Conservation (phyloP, 441 rosid genomes). For the Melianthus villosus region DNA sequence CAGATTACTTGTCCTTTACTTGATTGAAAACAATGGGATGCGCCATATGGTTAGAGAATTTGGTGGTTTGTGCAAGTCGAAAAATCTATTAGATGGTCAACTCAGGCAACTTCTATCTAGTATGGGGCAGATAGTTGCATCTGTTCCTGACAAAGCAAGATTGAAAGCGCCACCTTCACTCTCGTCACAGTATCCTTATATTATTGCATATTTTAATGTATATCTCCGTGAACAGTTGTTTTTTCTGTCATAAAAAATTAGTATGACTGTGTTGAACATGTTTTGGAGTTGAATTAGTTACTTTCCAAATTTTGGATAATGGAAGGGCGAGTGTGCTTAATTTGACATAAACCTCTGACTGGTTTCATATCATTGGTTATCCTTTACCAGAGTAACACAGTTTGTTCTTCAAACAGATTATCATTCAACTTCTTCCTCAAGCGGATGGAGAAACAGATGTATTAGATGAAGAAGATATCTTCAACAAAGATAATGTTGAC, state of each 20-base stretch:
- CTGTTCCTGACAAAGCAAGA: conserved; percentile 83
- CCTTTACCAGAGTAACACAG: conserved; percentile 40
- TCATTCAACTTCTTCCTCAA: conserved; percentile 43
- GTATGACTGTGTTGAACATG: conserved; percentile 2
- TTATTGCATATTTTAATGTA: conserved; percentile 1
- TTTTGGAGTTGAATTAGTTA: conserved; percentile 1
- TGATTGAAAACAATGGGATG: conserved; percentile 64
- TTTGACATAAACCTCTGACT: conserved; percentile 1
- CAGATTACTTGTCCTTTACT: conserved; percentile 64
- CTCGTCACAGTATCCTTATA: conserved; percentile 87
- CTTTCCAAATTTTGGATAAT: neutral
- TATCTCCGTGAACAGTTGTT: conserved; percentile 2
- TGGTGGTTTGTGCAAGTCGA: conserved; percentile 14
- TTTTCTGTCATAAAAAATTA: conserved; percentile 4
- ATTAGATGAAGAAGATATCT: conserved; percentile 20
- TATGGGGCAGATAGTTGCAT: conserved; percentile 60
- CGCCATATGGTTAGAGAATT: conserved; percentile 42
- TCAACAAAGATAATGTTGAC: conserved; percentile 16
- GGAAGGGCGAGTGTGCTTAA: neutral
- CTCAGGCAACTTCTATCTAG: conserved; percentile 29
- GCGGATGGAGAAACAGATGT: too few species aligned
- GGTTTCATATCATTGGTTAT: conserved; percentile 12
- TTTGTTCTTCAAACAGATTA: conserved; percentile 63
- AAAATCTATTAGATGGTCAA: conserved; percentile 16
- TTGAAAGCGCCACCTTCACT: conserved; percentile 39